A percentile compares a stretch with the other conserved stretches of the same genome.
Conservation (phyloP, 2,329 filamentous ascomycete genomes). For the Phyllosticta citrichinensis region DNA sequence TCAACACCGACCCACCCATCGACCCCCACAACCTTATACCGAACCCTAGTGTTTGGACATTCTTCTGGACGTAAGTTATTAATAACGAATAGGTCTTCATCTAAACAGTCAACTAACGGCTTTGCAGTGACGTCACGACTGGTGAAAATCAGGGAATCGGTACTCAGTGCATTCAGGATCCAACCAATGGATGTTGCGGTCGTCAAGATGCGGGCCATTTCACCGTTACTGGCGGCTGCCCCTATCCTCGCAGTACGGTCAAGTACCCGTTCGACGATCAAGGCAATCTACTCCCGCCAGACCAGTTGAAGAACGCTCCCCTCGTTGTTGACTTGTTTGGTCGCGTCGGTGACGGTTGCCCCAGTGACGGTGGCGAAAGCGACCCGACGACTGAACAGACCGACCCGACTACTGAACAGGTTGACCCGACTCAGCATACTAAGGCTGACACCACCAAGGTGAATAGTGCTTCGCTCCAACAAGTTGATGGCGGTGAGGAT, state of each 20-base stretch:
- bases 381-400: not conserved
- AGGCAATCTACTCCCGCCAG: no score
- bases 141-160: not conserved
- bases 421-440: not conserved
- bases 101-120: no score
- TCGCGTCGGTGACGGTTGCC: not conserved
- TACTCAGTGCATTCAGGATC: not conserved
- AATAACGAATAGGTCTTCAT: no score
- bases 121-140: not conserved
- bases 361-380: not conserved
- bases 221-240: not conserved
- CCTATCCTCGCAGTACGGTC: not conserved
- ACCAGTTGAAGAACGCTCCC: not conserved
- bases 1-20: not conserved
- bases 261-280: no score
- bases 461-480: no score
- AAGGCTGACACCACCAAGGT: no score
- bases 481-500: no score
- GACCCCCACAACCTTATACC: not conserved
- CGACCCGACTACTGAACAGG: not conserved
- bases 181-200: not conserved
- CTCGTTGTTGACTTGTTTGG: not conserved
- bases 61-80: not conserved
- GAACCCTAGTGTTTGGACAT: not conserved
- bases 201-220: not conserved